Evolutionary conservation across 2,329 filamentous ascomycete species (phyloP), one percentile per base, ranked within the genome.

Genomic region (Macrophomina pseudophaseolina): DNA sequence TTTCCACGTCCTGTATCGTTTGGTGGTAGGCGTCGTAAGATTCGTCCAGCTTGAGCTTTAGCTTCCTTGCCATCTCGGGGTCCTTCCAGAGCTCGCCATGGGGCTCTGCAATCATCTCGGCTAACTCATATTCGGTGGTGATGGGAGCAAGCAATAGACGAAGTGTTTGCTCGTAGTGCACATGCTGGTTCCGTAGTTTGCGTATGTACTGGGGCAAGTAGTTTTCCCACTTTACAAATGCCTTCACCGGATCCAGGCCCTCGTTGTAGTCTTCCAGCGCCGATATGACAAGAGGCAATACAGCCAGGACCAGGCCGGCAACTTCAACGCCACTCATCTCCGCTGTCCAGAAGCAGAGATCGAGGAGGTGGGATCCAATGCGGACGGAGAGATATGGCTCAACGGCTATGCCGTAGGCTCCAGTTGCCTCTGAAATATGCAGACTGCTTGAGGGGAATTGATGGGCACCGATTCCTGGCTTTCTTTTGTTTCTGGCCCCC

Each of bases 171-270:
- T 72, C 72, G 66, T 73, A 78, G 59, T 78, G 76, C 7, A 76
- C 76, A 69, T 78, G 74, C 64, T 79, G 75, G 59, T 75, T 78
- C 33, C 76, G 66, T 1, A 79, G 70, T 53, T 78, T 78, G 16
- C 76, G 75, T 48, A 78, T 77, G 46, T 74, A 73, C 40, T 74
- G 68, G 1, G 76, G 76, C 3, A 78, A 71, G 65, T 78, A 75
- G 11, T 72, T 69, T 54, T 78, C 74, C 74, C 77, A 77, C 69
- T 75, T 68, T 49, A 75, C 66, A 49, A 79, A 78, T 59, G 71
- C 71, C 65, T 80, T 80, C 52, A 81, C 70, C 0, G 75, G 78
- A 65, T 80, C 77, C 3, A 80, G 71, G 2, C 80, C 76, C 51
- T 79, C 75, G 48, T 79, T 75, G 59, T 80, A 80, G 42, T 72